These are phyloP conservation scores for Ophiostoma ips DNA, from an alignment of 2,329 filamentous ascomycete species.

Conservation along the genomic window DNA sequence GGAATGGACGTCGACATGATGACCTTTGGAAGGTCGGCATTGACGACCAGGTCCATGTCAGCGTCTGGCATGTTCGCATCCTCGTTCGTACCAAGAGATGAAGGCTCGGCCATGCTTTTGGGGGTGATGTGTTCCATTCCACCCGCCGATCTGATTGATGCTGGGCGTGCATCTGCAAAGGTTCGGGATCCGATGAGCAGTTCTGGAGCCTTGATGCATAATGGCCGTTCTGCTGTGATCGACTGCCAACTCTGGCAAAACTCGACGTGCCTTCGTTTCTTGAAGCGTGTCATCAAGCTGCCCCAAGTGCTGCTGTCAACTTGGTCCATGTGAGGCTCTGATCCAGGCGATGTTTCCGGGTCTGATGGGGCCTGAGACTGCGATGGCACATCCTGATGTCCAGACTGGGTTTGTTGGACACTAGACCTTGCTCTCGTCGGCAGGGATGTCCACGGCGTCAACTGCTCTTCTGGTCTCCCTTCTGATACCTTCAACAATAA, in stretches of 20 bases:
- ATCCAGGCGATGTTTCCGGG: neutral
- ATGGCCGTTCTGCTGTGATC: neutral
- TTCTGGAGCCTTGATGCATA: neutral
- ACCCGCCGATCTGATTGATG: neutral
- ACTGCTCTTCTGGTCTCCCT: too few species aligned
- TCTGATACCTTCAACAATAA: too few species aligned
- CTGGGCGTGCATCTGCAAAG: neutral
- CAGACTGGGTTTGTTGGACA: too few species aligned
- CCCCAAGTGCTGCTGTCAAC: neutral
- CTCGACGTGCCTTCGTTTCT: neutral
- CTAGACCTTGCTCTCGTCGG: too few species aligned
- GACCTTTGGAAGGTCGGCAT: slow-evolving; percentile 8
- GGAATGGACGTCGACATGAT: slow-evolving; percentile 17
- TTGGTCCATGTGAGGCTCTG: neutral
- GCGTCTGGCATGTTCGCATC: neutral
- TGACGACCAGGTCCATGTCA: neutral
- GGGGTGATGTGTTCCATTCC: too few species aligned
- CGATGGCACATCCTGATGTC: too few species aligned
- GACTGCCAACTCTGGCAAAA: fast-evolving
- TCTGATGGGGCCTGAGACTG: neutral
- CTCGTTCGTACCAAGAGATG: neutral
- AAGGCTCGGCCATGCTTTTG: neutral
- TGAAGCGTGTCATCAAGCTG: neutral
- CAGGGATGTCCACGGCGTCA: too few species aligned
- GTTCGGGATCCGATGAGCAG: neutral